Evolutionary conservation across 345 rosid genomes (phyloP).

Genomic region (Gossypium thurberi): DNA sequence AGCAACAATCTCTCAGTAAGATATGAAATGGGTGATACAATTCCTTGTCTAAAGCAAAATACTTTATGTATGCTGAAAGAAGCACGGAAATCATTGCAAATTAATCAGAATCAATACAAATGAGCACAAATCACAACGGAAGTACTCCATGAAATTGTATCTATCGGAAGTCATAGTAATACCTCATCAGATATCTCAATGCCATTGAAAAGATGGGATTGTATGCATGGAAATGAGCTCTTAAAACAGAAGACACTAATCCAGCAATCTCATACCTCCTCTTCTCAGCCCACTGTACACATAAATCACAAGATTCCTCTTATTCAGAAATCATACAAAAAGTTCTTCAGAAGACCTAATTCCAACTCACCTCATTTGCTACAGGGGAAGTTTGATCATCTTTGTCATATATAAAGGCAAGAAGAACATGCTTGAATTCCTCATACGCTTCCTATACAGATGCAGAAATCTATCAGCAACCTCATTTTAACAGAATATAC

Average conservation of each 20-base stretch:
- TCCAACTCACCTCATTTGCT: conserved; percentile 62
- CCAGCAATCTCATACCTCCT: conserved; percentile 95
- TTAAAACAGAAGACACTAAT: conserved; percentile 74
- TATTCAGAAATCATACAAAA: neutral
- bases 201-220: conserved; percentile 80
- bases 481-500: neutral
- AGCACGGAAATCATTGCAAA: conserved; percentile 8
- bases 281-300: conserved; percentile 78
- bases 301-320: conserved; percentile 5
- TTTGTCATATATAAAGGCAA: conserved; percentile 78
- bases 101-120: conserved; percentile 2
- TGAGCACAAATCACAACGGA: neutral
- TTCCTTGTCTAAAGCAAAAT: conserved; percentile 75
- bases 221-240: conserved; percentile 82
- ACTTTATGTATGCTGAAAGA: conserved; percentile 71
- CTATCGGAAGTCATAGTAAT: neutral
- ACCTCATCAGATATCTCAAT: conserved; percentile 83
- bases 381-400: conserved; percentile 79
- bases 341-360: neutral
- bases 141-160: neutral
- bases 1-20: conserved; percentile 78
- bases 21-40: conserved; percentile 72
- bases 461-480: conserved; percentile 27
- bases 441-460: conserved; percentile 87
- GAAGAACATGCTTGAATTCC: conserved; percentile 95